Evolutionary conservation across 1,139 yeast species (phyloP), one percentile per base, ranked within the genome.

Genomic region (Lodderomyces metapsilosis): DNA sequence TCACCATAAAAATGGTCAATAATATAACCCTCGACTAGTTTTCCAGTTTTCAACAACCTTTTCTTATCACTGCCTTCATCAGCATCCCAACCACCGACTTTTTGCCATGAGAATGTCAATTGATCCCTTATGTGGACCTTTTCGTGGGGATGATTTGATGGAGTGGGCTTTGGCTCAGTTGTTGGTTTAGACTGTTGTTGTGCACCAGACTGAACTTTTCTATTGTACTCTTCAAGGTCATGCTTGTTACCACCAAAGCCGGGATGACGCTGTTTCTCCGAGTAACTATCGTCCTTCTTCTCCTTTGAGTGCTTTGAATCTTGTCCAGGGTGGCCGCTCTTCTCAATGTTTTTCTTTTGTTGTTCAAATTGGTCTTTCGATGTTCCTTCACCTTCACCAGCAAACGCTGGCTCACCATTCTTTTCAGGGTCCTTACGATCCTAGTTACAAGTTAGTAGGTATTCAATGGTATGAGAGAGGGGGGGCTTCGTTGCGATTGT

Each of bases 1-100:
- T 86, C 95, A 16, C 84, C 79, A 52, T 74, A 80, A 53, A 82
- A 82, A 45, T 76, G 84, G 59, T 85, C 91, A 41, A 71, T 57
- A 28, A 86, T 78, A 50, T 82, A 85, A n/a, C 74, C 65, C 54
- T 79, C 82, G 32, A 84, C 56, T 22, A 51, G 48, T 42, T 61
- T 63, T 37, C 64, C 44, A 20, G 49, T 47, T 28, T 55, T 46
- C 47, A 69, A 57, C 9, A 63, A 50, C 12, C 53, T 44, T 27
- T 40, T 36, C 44, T 71, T 71, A 44, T 68, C 71, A 4, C 40
- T 24, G 30, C 30, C 25, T 6, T 48, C 45, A 9, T 49, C 51
- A 3, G 49, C 38, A 36, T 65, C 61, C 78, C 78, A 72, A 27
- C 59, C 53, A n/a, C 75, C 78, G 17, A 72, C 66, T 24, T 63